Percentiles rank a stretch among this genome's conserved stretches.
Conservation (phyloP, 306 rosid species). For the Fragaria ananassa region DNA sequence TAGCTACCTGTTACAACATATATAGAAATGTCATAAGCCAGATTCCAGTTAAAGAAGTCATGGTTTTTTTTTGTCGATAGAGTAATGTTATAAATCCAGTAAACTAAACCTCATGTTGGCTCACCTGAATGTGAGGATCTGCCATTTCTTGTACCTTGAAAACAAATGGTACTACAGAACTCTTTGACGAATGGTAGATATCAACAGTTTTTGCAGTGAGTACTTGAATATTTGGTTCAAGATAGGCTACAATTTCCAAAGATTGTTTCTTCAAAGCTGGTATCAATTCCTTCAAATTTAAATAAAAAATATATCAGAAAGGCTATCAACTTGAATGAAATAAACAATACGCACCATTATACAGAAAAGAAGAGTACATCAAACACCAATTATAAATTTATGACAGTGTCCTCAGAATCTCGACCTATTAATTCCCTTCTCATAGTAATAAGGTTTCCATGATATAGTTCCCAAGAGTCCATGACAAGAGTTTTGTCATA, state of each 20-base stretch:
- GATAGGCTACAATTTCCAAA: conserved; percentile 20
- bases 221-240: conserved; percentile 22
- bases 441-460: not conserved
- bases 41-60: not conserved
- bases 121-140: conserved; percentile 28
- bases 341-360: not conserved
- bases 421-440: not conserved
- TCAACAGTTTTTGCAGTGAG: conserved; percentile 25
- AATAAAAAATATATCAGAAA: not conserved
- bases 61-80: not conserved
- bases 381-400: not conserved
- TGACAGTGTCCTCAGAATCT: not conserved
- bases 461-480: not conserved
- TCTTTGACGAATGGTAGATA: conserved; percentile 27
- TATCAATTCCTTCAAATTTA: conserved; percentile 36
- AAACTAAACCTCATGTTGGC: not conserved
- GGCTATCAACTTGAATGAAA: not conserved
- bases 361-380: not conserved
- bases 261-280: conserved; percentile 31
- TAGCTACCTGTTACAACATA: conserved; percentile 31
- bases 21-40: not conserved
- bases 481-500: not conserved
- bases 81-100: conserved; percentile 4
- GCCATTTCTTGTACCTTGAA: conserved; percentile 18
- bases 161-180: conserved; percentile 25